Evolutionary conservation across 371 early-diverging fungal species (phyloP), one percentile per base, ranked within the genome.

Genomic region (Mortierella sp.): DNA sequence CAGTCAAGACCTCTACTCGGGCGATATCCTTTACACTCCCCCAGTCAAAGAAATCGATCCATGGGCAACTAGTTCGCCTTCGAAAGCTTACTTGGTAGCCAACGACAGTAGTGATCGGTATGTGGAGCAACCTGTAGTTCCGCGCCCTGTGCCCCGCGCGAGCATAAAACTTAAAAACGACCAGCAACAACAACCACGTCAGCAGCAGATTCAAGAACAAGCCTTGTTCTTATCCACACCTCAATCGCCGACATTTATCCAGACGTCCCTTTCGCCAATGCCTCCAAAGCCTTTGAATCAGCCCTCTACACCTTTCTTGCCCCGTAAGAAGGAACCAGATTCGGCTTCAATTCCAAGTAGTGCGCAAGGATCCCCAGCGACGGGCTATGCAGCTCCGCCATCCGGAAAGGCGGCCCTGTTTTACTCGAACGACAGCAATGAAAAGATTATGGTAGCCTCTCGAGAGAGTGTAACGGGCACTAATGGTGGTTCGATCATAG

Each of bases 51-150:
- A 78, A 61, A 24, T 28, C 22, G 37, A 60, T 16, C 55, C 52
- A 65, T 72, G 72, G 59, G 60, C 66, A 14, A 12, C 69, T 35
- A 24, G 63, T 6, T 63, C 26, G 10, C 73, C 76, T 8, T 11
- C 59, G 5, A 61, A 66, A 35, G 45, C 78, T 1, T 76, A 75
- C 47, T 28, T 81, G 22, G 60, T 72, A 3, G 70, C 83, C 14
- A 70, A 66, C 30, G 74, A 78, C 40, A 59, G 22, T 37, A 69
- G 62, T 24, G 76, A 81, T 14, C 83, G 73, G 20, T 81, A 81
- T 52, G 66, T 76, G 26, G 83, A 73, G 5, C 64, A 70, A 30
- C 83, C 83, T 0, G 67, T 76, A 1, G 30, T 81, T 10, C 83
- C 83, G 10, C 52, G 22, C 4, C 81, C 81, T 3, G 73, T 81